A percentile compares a stretch with the other conserved stretches of the same genome.
phyloP scores from a whole-genome alignment of 306 rosid genomes.

The Cicer judaicum region DNA sequence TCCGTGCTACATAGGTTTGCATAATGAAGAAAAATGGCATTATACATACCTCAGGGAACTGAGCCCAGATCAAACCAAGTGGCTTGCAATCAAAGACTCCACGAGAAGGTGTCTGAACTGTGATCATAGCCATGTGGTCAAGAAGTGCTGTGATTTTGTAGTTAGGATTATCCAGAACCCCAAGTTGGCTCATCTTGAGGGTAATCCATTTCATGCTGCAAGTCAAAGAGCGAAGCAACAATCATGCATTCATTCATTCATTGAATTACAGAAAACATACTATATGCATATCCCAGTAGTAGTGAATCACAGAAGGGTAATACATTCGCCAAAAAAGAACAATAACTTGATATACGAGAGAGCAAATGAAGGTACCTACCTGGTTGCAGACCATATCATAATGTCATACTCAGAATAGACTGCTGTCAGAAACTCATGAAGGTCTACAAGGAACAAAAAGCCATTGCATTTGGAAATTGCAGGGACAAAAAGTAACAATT shows the following conservation, averaged over 20 bases:
- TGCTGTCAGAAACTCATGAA: conserved; percentile 91
- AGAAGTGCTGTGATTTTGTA: conserved; percentile 92
- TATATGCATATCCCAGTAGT: neutral
- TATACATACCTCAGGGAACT: conserved; percentile 79
- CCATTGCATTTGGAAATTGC: conserved; percentile 4
- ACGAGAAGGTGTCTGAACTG: conserved; percentile 78
- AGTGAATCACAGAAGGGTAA: neutral
- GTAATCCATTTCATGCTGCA: conserved; percentile 94
- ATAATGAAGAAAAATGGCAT: conserved; percentile 11
- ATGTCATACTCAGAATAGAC: conserved; percentile 87
- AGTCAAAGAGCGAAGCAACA: conserved; percentile 27
- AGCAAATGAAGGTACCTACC: conserved; percentile 69
- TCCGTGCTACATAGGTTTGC: neutral
- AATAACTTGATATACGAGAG: neutral
- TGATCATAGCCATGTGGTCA: conserved; percentile 93
- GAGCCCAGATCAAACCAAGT: conserved; percentile 95
- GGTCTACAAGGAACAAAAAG: conserved; percentile 58
- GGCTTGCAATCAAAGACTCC: conserved; percentile 98
- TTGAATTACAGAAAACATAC: neutral
- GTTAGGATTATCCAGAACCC: conserved; percentile 89
- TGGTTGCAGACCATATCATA: conserved; percentile 99
- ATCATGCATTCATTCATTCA: neutral
- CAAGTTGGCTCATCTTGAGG: conserved; percentile 93
- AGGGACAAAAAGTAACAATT: neutral
- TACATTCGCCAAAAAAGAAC: conserved; percentile 2